Base-by-base conservation (phyloP, 2,329 filamentous ascomycete genomes). In the Elsinoe fawcettii region DNA sequence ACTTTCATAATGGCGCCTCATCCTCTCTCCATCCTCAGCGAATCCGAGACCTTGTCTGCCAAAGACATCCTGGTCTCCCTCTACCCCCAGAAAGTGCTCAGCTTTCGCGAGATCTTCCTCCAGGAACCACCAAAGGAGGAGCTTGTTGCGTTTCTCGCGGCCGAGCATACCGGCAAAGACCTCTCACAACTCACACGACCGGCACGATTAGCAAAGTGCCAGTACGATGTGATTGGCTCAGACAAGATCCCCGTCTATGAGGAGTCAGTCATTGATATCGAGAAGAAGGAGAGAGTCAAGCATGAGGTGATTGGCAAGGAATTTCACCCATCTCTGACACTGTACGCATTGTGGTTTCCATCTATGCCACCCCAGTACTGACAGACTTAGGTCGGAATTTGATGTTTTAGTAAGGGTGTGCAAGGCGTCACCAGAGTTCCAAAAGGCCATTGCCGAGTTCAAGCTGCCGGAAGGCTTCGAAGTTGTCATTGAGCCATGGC, bases 221-320 rank as follows among this genome's bases (percentile, higher is more conserved):
- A 79, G 61, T 84, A 83, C 69, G 80, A 79, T 67, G 74, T 83
- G 51, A 75, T 82, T 58, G 76, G 78, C 1, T 63, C 67, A 4
- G 76, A 80, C 41, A 77, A 75, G 41, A 69, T 77, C 5, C 77
- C 77, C 5, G 75, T 77, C 55, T 84, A 80, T 61, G 73, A 79
- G 43, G 80, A 84, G 62, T 75, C 78, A 0, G 66, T 80, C 27
- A 70, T 69, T n/a, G 64, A 69, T 53, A 51, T 69, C 16, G 59
- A 60, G 4, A 63, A 60, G 8, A 57, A 59, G 32, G 54, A 56
- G 34, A 55, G 62, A n/a, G 60, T 65, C 12, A 59, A 65, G 59
- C 65, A 67, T 53, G 65, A 67, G 51, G 53, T 67, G 3, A 63
- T 69, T 51, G 62, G 63, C 30, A 66, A 64, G 43, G 63, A 66